Base-by-base conservation (phyloP, 768 basidiomycete species). In the Rhizopogon vinicolor region DNA sequence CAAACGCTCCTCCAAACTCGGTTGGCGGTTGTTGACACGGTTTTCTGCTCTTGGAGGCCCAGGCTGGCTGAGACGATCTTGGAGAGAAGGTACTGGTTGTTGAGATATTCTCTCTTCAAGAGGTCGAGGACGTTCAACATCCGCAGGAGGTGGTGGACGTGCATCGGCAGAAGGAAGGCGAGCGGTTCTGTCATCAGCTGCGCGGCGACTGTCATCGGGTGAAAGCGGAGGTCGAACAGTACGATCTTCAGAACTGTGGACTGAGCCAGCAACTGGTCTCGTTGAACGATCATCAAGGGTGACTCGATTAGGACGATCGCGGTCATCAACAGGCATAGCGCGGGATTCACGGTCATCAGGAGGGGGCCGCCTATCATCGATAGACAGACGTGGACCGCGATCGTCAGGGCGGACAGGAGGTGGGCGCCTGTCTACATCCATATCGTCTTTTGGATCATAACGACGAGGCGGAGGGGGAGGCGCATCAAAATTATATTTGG, bases 1-100 rank as follows among this genome's bases (percentile, higher is more conserved):
- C 10, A 77, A 62, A 55, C 77, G 72, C 51, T 78, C 75, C 67
- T 76, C 77, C 22, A 78, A 62, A 56, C 64, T 74, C 10, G 73
- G 66, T 22, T 70, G 64, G 57, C 70, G 66, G 25, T 56, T 16
- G 53, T 53, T 16, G 5, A 63, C 31, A 31, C 25, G 53, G 14
- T n/a, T 54, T 7, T 68, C 68, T 44, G 48, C 54, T 13, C 67
- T 63, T n/a, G 61, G 14, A 53, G 62, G 57, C 4, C 42, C 60
- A 53, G 71, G 69, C 52, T 74, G 74, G 46, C 63, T 71, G 44
- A 73, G 60, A 33, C 73, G 74, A 43, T 76, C 75, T 62, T 75
- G 72, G 18, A 75, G 54, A 22, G 71, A 69, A 18, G 69, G 71
- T 3, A 63, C 60, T 41, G 70, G 63, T 39, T 37, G 48, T 62